Evolutionary conservation across 768 basidiomycete genomes (phyloP), one percentile per base, ranked within the genome.

Genomic region (Trametes cinnabarina): DNA sequence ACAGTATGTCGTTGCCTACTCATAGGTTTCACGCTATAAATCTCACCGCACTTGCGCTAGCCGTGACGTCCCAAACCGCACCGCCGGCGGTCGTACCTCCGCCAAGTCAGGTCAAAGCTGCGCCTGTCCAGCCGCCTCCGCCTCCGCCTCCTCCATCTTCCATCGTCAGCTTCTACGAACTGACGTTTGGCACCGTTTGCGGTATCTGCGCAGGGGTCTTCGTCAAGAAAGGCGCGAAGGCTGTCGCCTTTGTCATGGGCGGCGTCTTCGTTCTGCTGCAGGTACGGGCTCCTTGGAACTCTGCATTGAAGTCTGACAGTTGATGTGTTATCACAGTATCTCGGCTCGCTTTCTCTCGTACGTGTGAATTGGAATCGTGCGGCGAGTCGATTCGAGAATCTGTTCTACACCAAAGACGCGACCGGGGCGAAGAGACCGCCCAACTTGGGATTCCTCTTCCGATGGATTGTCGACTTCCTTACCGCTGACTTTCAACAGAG

Each of bases 201-300:
- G 96, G 96, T 0, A 69, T 98, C 40, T 97, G 93, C 66, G 85
- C 92, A 0, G 96, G 96, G 0, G 80, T 98, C 0, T 98, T 98
- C 68, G 78, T 96, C 65, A 98, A 97, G 75, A 98, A 96, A 72
- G 95, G 96, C n/a, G 83, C 87, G 8, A 91, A 87, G 70, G 77
- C 83, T 2, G 72, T 87, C 11, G 96, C 94, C 0, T 94, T 93
- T 74, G 69, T 89, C 41, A 73, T 97, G n/a, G 96, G 96, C 3
- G 94, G 93, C 3, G 76, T 91, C 2, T 98, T 97, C 63, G 88
- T 98, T 20, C 73, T 98, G 43, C 81, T 98, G 9, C 94, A 96
- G 82, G 94, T 93, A 56, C 46, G 83, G 68, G 4, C 41, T 32
- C 8, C 15, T 53, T 11, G 15, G 23, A 10, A 39, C 3, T 37